Evolutionary conservation across 2,329 filamentous ascomycete genomes (phyloP).

Genomic region (Penicillium sumatraense): DNA sequence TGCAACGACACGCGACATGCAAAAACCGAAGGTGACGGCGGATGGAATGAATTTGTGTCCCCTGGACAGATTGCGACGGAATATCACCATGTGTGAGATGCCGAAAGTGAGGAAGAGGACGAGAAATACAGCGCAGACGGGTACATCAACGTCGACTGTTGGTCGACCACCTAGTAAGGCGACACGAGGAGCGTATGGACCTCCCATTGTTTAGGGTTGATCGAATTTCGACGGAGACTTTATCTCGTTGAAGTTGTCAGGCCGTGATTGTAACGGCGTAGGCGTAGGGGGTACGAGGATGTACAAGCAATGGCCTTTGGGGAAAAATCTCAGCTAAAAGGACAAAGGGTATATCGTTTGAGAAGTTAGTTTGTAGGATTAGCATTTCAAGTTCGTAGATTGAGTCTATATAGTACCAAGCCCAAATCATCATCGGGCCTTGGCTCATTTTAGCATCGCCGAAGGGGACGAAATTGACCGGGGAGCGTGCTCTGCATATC

Average conservation of each 20-base stretch:
- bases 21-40: constrained; percentile 53
- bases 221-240: neutral
- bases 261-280: no score
- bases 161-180: constrained; percentile 55
- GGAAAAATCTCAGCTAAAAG: no score
- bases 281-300: no score
- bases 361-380: neutral
- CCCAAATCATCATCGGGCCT: no score
- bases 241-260: neutral
- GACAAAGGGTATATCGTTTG: no score
- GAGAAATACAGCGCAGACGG: constrained; percentile 68
- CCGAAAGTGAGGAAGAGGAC: constrained; percentile 50
- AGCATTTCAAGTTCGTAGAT: no score
- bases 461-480: neutral
- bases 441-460: neutral
- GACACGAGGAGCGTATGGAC: constrained; percentile 35
- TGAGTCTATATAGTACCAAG: neutral
- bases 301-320: no score
- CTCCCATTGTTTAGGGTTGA: constrained; percentile 20
- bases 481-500: neutral
- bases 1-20: constrained; percentile 53
- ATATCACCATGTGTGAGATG: constrained; percentile 50
- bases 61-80: constrained; percentile 46
- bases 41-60: constrained; percentile 57
- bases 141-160: constrained; percentile 62